Conservation (phyloP, 2,329 filamentous ascomycete genomes). For the Colletotrichum sp. region DNA sequence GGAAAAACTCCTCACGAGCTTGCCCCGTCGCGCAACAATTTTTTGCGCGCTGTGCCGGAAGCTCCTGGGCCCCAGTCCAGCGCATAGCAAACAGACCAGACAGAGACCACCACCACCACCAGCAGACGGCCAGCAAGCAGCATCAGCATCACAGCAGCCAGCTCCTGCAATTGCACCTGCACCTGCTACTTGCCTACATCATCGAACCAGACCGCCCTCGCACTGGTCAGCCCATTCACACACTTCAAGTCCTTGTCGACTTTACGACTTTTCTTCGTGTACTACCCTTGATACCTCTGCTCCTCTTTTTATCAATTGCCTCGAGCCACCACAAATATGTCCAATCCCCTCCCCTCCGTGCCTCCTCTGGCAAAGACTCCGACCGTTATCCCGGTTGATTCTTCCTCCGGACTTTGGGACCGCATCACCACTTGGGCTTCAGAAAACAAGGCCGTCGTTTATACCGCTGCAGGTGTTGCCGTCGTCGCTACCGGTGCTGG, state of each 20-base stretch:
- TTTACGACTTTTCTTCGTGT: background rate
- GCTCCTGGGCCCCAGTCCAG: background rate
- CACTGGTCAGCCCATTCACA: slow-evolving; percentile 14
- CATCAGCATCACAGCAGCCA: slow-evolving; percentile 12
- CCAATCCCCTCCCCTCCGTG: slow-evolving; percentile 52
- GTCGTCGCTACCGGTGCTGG: slow-evolving; percentile 90
- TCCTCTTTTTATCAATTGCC: slow-evolving; percentile 24
- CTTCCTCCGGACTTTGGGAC: slow-evolving; percentile 81
- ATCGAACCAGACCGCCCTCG: slow-evolving; percentile 23
- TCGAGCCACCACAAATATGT: slow-evolving; percentile 34
- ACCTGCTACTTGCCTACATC: slow-evolving; percentile 33
- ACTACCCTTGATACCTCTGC: slow-evolving; percentile 19
- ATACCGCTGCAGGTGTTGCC: slow-evolving; percentile 94
- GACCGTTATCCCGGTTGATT: slow-evolving; percentile 52
- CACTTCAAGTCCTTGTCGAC: background rate
- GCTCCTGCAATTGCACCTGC: slow-evolving; percentile 21
- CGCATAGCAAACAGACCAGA: slow-evolving; percentile 11
- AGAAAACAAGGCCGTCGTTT: slow-evolving; percentile 94
- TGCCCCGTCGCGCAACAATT: slow-evolving; percentile 22
- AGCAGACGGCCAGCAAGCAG: background rate
- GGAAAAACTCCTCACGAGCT: slow-evolving; percentile 20
- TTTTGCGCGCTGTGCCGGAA: slow-evolving; percentile 17
- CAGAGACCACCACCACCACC: background rate
- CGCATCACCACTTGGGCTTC: slow-evolving; percentile 89
- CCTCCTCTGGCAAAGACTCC: slow-evolving; percentile 45